A percentile compares a stretch with the other conserved stretches of the same genome.
These are phyloP conservation scores for Zygosaccharomyces pseudorouxii DNA, from an alignment of 805 yeast genomes.

Conservation along the genomic window DNA sequence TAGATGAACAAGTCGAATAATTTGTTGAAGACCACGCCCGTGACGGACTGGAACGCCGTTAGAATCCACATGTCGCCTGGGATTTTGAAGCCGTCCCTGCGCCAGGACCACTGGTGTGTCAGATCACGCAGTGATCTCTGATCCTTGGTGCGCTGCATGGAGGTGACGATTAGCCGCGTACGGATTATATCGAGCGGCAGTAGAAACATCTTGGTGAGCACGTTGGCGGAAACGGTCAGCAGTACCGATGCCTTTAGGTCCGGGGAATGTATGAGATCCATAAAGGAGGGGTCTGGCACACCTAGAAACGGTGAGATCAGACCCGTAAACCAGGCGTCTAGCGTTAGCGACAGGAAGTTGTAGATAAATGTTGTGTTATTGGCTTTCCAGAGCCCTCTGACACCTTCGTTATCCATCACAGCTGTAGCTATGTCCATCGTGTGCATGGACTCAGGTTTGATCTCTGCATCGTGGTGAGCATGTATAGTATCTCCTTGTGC, in stretches of 20 bases:
- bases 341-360: constrained; percentile 65
- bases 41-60: constrained; percentile 58
- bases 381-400: constrained; percentile 66
- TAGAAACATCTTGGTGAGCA: constrained; percentile 64
- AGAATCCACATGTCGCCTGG: constrained; percentile 64
- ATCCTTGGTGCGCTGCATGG: constrained; percentile 38
- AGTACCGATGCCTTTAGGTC: constrained; percentile 65
- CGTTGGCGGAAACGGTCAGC: constrained; percentile 65
- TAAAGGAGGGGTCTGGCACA: constrained; percentile 84
- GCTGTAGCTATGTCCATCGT: constrained; percentile 63
- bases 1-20: constrained; percentile 63
- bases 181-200: constrained; percentile 81
- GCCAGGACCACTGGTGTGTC: constrained; percentile 43
- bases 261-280: constrained; percentile 75
- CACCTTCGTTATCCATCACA: constrained; percentile 64
- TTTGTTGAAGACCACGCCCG: constrained; percentile 55
- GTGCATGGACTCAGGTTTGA: constrained; percentile 56
- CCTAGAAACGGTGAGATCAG: constrained; percentile 74
- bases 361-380: constrained; percentile 75
- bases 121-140: constrained; percentile 69
- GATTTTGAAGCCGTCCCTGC: constrained; percentile 41
- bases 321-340: constrained; percentile 91
- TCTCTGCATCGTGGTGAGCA: constrained; percentile 14
- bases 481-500: not conserved
- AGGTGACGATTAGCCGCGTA: constrained; percentile 69